Evolutionary conservation across 2,329 filamentous ascomycete genomes (phyloP), one percentile per base, ranked within the genome.

Genomic region (Fusarium lyarnte): DNA sequence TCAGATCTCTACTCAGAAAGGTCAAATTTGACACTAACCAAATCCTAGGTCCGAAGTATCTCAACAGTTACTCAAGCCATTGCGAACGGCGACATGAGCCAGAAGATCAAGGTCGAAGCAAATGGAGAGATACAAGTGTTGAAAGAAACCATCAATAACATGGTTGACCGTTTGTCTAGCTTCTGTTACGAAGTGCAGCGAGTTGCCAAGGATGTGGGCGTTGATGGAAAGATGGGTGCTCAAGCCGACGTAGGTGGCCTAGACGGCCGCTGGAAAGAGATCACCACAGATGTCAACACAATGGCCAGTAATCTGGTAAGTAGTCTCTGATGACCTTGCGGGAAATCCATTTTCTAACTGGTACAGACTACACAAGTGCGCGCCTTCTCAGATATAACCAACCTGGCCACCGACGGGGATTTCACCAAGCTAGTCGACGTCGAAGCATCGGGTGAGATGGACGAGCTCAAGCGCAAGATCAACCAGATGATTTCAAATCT

Each of bases 401-500:
- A 98, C 81, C 91, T 96, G 41, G 96, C 96, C 33, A 98, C 95
- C 66, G 95, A 97, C 80, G 96, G 96, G 72, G 95, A 99, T 82
- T 98, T 98, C 81, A 97, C 94, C 29, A 97, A 98, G 81, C 90
- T 97, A 64, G 95, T 99, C 81, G 97, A 96, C 52, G 95, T 99
- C 23, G 95, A 98, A 81, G 96, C 96, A 25, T 98, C 95, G 17
- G 96, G 96, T 72, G 96, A 99, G 83, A 98, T 99, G 96, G 96
- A 98, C 82, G 95, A 98, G 82, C 87, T 99, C 77, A 99, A 99
- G 84, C 91, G 95, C 78, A 98, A 98, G 87, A 98, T 99, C 88
- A 99, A 98, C 81, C 94, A 97, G 85, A 99, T 99, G 96, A 95
- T 98, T 58, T 96, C 93, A 80, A 97, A 97, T 80, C 85, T 99